Percentiles rank a stretch among this genome's conserved stretches.
phyloP scores from a whole-genome alignment of 805 yeast species.

The Monosporozyma yasuniensis region DNA sequence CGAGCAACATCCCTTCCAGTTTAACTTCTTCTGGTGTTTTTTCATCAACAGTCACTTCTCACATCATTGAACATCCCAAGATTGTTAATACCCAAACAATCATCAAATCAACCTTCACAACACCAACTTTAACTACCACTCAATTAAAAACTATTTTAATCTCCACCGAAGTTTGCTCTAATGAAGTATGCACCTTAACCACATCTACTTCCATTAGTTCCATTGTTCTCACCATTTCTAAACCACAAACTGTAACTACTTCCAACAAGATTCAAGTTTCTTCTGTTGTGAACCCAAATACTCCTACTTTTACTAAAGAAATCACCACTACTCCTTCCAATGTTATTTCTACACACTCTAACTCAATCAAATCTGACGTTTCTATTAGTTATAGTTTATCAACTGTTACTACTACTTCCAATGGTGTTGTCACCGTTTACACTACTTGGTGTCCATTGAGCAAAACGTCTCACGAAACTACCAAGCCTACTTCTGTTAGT shows the following conservation, averaged over 20 bases:
- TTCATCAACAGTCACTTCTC: not conserved
- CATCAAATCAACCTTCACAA: slow-evolving; percentile 1
- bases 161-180: slow-evolving; percentile 14
- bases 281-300: not conserved
- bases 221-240: not conserved
- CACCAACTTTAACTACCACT: not conserved
- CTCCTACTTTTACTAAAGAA: not conserved
- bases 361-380: not conserved
- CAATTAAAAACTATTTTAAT: slow-evolving; percentile 8
- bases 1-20: slow-evolving; percentile 7
- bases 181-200: slow-evolving; percentile 5
- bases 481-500: not conserved
- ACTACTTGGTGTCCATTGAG: slow-evolving; percentile 36
- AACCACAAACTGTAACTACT: no score
- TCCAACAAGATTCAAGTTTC: not conserved
- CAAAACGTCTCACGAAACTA: not conserved
- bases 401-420: slow-evolving; percentile 25
- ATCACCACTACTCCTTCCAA: not conserved
- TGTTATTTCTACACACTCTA: not conserved
- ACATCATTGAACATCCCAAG: not conserved
- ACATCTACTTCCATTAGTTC: slow-evolving; percentile 3
- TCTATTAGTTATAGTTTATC: slow-evolving; percentile 11
- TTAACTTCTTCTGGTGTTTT: not conserved
- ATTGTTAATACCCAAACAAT: not conserved
- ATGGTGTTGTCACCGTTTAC: slow-evolving; percentile 31